Percentiles rank a stretch among this genome's conserved stretches.
phyloP scores from a whole-genome alignment of 2,329 filamentous ascomycete genomes.

The Nectriaceae sp. region DNA sequence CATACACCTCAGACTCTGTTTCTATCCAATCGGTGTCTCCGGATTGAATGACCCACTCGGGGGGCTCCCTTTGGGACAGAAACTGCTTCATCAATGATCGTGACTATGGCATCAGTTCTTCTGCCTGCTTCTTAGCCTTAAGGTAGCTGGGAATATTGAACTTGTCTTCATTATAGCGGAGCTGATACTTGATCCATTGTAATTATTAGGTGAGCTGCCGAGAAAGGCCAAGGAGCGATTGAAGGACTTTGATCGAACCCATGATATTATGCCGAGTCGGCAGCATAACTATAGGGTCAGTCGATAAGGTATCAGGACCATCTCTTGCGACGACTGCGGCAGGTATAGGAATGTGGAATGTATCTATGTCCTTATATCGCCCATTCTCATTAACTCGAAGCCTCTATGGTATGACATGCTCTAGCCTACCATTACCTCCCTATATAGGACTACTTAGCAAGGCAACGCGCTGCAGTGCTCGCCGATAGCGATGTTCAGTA shows the following conservation, averaged over 20 bases:
- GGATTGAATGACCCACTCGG: background rate
- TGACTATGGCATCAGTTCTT: background rate
- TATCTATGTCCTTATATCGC: background rate
- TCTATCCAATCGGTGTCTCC: too few species aligned
- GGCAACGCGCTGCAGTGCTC: background rate
- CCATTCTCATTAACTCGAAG: background rate
- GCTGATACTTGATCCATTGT: background rate
- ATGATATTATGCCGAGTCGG: slow-evolving; percentile 1
- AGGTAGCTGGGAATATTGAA: background rate
- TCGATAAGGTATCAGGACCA: background rate
- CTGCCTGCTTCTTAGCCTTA: background rate
- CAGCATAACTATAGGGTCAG: background rate
- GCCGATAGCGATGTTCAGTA: background rate
- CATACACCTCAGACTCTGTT: too few species aligned
- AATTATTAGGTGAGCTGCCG: background rate
- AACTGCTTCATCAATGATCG: slow-evolving; percentile 1
- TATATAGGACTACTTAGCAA: background rate
- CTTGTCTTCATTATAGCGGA: background rate
- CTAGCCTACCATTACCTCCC: background rate
- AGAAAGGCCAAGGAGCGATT: background rate
- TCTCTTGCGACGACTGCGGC: background rate
- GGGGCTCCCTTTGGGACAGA: background rate
- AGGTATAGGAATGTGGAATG: background rate
- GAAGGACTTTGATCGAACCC: background rate
- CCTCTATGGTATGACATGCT: background rate